phyloP scores from a whole-genome alignment of 2,329 filamentous ascomycete genomes.

The Sarocladiaceae sp. region DNA sequence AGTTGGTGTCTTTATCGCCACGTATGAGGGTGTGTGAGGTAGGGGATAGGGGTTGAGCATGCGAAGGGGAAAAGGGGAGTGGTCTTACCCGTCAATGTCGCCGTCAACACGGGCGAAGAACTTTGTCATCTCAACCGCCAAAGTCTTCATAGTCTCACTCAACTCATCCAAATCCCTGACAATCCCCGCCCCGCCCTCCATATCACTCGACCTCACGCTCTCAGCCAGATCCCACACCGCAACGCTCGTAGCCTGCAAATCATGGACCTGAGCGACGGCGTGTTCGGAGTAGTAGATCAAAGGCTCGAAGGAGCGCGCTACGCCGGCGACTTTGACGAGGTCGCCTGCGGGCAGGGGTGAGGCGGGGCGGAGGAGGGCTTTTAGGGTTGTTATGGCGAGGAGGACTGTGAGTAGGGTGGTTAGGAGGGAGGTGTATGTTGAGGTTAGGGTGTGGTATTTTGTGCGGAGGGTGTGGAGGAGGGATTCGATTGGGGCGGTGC shows the following conservation, averaged over 20 bases:
- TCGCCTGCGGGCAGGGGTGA: constrained; percentile 46
- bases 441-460: constrained; percentile 57
- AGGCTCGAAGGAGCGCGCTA: constrained; percentile 89
- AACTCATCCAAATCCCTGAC: constrained; percentile 81
- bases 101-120: constrained; percentile 94
- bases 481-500: constrained; percentile 77
- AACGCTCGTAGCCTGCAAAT: constrained; percentile 85
- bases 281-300: constrained; percentile 93
- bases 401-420: constrained; percentile 56
- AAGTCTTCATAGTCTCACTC: constrained; percentile 77
- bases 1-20: constrained; percentile 13
- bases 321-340: constrained; percentile 82
- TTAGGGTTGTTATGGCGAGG: constrained; percentile 56
- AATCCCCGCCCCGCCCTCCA: constrained; percentile 84
- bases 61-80: constrained; percentile 1
- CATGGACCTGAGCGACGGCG: constrained; percentile 78
- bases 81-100: constrained; percentile 75
- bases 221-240: constrained; percentile 95
- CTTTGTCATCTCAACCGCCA: constrained; percentile 80
- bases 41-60: not conserved
- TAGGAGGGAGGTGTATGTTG: constrained; percentile 57
- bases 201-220: constrained; percentile 82
- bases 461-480: constrained; percentile 60
- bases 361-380: constrained; percentile 67
- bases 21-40: not conserved